A percentile compares a stretch with the other conserved stretches of the same genome.
Conservation (phyloP, 2,329 filamentous ascomycete genomes). For the Gyromitra esculenta region DNA sequence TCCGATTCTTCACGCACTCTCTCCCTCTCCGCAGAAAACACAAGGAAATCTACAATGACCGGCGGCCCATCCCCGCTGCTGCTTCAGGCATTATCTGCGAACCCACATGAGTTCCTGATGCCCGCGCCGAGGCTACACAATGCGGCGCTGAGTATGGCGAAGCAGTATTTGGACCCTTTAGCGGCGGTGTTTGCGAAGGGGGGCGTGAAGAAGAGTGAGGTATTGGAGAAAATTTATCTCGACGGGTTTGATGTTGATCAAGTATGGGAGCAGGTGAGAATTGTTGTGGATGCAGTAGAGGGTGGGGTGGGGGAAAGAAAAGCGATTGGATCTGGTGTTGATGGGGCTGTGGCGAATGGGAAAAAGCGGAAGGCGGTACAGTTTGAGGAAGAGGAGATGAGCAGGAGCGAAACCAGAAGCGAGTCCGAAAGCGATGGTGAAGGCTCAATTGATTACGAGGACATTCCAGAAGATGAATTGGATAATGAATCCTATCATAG, state of each 20-base stretch:
- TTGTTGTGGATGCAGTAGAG: conserved; percentile 52
- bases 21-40: conserved; percentile 47
- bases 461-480: conserved; percentile 59
- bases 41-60: conserved; percentile 39
- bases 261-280: conserved; percentile 90
- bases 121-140: conserved; percentile 47
- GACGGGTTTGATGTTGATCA: conserved; percentile 88
- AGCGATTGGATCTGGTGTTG: conserved; percentile 52
- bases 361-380: conserved; percentile 52
- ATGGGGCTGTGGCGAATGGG: conserved; percentile 36
- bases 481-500: conserved; percentile 59
- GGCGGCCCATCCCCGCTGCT: conserved; percentile 46
- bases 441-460: conserved; percentile 60
- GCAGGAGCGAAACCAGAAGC: conserved; percentile 55
- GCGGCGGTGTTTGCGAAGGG: conserved; percentile 43
- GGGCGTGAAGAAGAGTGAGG: conserved; percentile 23
- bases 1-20: conserved; percentile 53
- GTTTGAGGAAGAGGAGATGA: conserved; percentile 57
- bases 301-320: conserved; percentile 49
- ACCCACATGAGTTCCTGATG: conserved; percentile 53
- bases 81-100: conserved; percentile 48
- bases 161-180: conserved; percentile 55
- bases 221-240: conserved; percentile 74
- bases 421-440: conserved; percentile 58
- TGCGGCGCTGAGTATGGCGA: conserved; percentile 54